phyloP scores from a whole-genome alignment of 2,329 filamentous ascomycete species.

The Trichoderma asperellum region DNA sequence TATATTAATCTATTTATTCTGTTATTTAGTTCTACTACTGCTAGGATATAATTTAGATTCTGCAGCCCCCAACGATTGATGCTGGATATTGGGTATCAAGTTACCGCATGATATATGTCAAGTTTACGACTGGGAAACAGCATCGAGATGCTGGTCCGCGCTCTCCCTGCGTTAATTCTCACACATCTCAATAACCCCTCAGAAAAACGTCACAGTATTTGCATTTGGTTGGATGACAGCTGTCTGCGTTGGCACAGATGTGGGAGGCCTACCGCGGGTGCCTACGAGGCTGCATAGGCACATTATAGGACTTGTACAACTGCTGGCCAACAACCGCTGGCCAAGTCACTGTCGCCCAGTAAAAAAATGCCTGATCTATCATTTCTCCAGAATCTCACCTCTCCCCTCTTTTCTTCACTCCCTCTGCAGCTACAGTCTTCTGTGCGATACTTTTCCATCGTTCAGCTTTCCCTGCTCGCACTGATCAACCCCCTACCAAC shows the following conservation, averaged over 20 bases:
- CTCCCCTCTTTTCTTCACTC: too few relatives aligned
- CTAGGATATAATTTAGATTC: too few relatives aligned
- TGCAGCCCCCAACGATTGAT: too few relatives aligned
- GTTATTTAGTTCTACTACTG: too few relatives aligned
- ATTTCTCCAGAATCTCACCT: too few relatives aligned
- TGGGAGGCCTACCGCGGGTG: not conserved
- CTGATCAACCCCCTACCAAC: too few relatives aligned
- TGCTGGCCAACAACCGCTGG: not conserved
- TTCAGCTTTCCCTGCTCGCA: too few relatives aligned
- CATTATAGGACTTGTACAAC: not conserved
- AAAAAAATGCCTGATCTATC: too few relatives aligned
- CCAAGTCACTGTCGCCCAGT: not conserved
- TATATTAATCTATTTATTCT: not conserved
- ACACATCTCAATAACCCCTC: not conserved
- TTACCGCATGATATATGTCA: not conserved
- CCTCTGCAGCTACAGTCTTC: not conserved
- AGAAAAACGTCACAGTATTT: not conserved
- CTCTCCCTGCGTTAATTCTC: not conserved
- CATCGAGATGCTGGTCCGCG: not conserved
- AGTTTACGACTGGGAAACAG: not conserved
- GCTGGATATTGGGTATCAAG: not conserved
- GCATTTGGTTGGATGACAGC: not conserved
- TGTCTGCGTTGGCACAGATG: not conserved
- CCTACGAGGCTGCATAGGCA: not conserved
- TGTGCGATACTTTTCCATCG: too few relatives aligned